These are phyloP conservation scores for bread wheat (Triticum aestivum) DNA, from an alignment of 176 grass and related monocot genomes.

Conservation along the genomic window DNA sequence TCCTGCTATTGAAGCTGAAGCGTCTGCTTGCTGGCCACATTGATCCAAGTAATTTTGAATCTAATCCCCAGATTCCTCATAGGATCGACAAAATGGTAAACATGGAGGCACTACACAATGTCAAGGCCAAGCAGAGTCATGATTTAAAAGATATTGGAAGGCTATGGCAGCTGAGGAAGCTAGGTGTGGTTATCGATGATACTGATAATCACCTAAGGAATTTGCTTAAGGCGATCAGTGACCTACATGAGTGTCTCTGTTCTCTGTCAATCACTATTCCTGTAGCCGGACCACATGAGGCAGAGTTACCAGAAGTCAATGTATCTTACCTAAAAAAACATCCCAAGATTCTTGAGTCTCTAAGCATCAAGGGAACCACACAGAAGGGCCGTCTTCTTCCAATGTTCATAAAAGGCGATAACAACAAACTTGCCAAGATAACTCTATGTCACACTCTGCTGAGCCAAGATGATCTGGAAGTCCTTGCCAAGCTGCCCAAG, in stretches of 20 bases:
- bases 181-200: constrained; percentile 7
- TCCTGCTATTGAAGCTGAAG: constrained; percentile 20
- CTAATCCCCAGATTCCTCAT: neutral
- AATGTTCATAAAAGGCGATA: neutral
- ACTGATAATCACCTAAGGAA: neutral
- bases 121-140: neutral
- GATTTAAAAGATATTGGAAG: constrained; percentile 1
- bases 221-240: neutral
- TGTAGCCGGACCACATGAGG: fast-evolving
- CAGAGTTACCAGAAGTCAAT: neutral
- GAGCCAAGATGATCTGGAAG: neutral
- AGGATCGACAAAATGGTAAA: neutral
- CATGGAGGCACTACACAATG: neutral
- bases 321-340: neutral
- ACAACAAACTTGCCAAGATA: neutral
- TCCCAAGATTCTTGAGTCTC: constrained; percentile 19
- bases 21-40: neutral
- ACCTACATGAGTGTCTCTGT: neutral
- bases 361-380: constrained; percentile 17
- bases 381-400: neutral
- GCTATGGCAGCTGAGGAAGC: constrained; percentile 22
- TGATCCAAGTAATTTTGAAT: neutral
- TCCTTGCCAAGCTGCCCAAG: neutral
- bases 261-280: constrained; percentile 5
- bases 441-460: neutral